Percentiles rank a stretch among this genome's conserved stretches.
Evolutionary conservation across 805 yeast species (phyloP).

Genomic region (Lipomyces sp.): DNA sequence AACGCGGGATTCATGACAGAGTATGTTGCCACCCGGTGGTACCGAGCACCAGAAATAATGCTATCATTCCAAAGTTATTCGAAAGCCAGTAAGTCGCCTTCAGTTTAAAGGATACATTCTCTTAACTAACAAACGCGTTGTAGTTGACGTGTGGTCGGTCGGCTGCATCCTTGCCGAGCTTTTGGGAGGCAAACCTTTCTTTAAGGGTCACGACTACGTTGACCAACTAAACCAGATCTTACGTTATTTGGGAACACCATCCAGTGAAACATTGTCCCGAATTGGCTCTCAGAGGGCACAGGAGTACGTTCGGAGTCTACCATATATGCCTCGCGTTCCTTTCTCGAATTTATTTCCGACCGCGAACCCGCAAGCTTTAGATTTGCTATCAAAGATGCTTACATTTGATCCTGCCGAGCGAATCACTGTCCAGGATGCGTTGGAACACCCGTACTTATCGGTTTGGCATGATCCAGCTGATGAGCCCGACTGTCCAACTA

Average conservation of each 20-base stretch:
- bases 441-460: conserved; percentile 83
- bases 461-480: conserved; percentile 94
- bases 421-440: conserved; percentile 85
- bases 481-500: conserved; percentile 74
- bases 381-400: conserved; percentile 74
- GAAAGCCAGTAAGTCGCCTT: conserved; percentile 63
- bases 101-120: not conserved
- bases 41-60: conserved; percentile 98
- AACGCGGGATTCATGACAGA: conserved; percentile 95
- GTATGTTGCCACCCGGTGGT: conserved; percentile 98
- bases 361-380: conserved; percentile 84
- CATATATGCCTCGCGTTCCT: conserved; percentile 80
- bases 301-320: conserved; percentile 84
- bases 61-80: conserved; percentile 91
- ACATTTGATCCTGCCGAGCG: conserved; percentile 86
- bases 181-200: conserved; percentile 86
- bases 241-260: conserved; percentile 89
- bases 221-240: conserved; percentile 91
- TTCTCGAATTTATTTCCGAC: conserved; percentile 72
- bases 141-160: conserved; percentile 91
- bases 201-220: conserved; percentile 94
- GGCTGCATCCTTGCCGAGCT: conserved; percentile 97
- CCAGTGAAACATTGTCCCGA: conserved; percentile 65
- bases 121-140: not conserved
- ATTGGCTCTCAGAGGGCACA: conserved; percentile 85